Evolutionary conservation across 345 rosid species (phyloP), one percentile per base, ranked within the genome.

Genomic region (Gossypium thurberi): DNA sequence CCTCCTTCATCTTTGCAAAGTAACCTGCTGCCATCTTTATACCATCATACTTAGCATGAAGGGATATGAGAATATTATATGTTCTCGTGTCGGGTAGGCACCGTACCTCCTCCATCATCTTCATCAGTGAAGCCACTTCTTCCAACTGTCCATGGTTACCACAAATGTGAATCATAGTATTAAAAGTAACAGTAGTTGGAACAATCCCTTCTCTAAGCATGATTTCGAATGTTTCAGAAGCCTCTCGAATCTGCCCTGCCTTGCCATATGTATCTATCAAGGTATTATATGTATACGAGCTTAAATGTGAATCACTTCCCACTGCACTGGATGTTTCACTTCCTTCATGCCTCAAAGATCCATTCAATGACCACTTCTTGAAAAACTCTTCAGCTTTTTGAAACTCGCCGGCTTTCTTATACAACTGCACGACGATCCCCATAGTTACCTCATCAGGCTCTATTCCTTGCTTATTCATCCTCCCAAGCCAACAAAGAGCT

Each of bases 261-360:
- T 92, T 92, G 26, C 98, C 95, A 74, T 94, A 88, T 4, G 89
- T 90, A 75, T 94, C 96, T 48, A 94, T 94, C 91, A 90, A 84
- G 12, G 89, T 89, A 78, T 90, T 92, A 80, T 89, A 88, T 0
- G 95, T 85, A 67, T 90, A 80, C 2, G 90, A 83, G 82, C 90
- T 87, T 73, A 88, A 78, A 78, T 47, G 76, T 8, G 46, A 8
- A 64, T 69, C 77, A 65, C 66, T 74, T 72, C 74, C 65, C 53
- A 33, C 42, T 51, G 51, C 70, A 70, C 74, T 42, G 71, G 26
- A 60, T 72, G 67, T 67, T 42, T 51, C 42, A 52, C 62, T 40
- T 14, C 70, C 81, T 63, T 77, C 75, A 33, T n/a, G 76, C 77
- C 70, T 84, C 40, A 72, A 75, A 14, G 78, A 76, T 70, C 86